Evolutionary conservation across 208 protist species (phyloP).

Genomic region (Angomonas ambiguus): DNA sequence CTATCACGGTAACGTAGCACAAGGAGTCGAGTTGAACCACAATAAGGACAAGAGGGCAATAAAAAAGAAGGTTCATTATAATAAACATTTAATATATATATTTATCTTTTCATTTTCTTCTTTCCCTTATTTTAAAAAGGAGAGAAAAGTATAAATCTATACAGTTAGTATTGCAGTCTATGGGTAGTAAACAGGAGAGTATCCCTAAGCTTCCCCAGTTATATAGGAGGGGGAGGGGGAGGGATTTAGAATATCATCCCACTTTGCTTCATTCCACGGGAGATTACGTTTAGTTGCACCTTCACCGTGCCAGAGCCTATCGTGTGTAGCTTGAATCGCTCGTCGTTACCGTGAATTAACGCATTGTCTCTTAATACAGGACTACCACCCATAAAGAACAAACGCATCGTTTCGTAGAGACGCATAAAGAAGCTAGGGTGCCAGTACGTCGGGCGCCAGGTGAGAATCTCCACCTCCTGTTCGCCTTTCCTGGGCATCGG

Average conservation of each 20-base stretch:
- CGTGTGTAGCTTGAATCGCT: constrained; percentile 82
- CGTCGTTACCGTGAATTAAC: constrained; percentile 76
- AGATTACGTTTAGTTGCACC: constrained; percentile 64
- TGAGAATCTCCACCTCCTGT: constrained; percentile 62
- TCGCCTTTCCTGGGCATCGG: constrained; percentile 47
- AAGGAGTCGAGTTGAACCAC: too few relatives aligned
- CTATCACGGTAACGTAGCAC: too few relatives aligned
- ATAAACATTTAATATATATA: constrained; percentile 3
- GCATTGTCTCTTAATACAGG: constrained; percentile 79
- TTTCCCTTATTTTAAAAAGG: too few relatives aligned
- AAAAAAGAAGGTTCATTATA: too few relatives aligned
- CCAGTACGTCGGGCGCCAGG: constrained; percentile 81
- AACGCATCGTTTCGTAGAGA: constrained; percentile 48
- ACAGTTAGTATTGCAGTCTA: too few relatives aligned
- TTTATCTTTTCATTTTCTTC: background rate
- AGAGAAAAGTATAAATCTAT: too few relatives aligned
- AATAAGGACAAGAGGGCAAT: too few relatives aligned
- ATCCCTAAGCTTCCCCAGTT: too few relatives aligned
- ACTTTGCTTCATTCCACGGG: constrained; percentile 54
- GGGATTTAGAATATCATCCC: constrained; percentile 30
- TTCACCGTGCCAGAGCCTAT: constrained; percentile 65
- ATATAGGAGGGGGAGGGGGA: background rate
- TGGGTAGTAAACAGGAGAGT: too few relatives aligned
- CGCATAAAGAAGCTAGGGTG: constrained; percentile 58
- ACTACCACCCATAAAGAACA: constrained; percentile 72